Evolutionary conservation across 192 early-diverging fungal genomes (phyloP).

Genomic region (Gamsiella multidivaricata): DNA sequence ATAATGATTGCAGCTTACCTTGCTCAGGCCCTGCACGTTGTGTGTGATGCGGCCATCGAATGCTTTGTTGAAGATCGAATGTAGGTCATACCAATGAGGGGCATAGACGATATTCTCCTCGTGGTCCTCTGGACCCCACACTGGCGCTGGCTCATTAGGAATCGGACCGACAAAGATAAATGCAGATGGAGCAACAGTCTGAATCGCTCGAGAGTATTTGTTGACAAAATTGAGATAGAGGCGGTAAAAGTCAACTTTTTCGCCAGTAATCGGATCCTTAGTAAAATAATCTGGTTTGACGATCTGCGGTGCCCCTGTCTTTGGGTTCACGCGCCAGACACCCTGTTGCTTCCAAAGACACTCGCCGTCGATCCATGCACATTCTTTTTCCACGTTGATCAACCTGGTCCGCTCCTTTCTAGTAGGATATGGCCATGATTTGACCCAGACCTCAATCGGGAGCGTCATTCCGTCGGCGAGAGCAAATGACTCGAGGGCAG

Average conservation of each 20-base stretch:
- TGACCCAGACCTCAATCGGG: slow-evolving; percentile 79
- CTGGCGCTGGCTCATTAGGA: slow-evolving; percentile 75
- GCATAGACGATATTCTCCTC: slow-evolving; percentile 76
- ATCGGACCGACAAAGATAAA: slow-evolving; percentile 83
- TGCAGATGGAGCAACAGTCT: slow-evolving; percentile 60
- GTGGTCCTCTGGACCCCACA: slow-evolving; percentile 58
- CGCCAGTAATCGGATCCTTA: slow-evolving; percentile 65
- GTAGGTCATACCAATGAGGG: slow-evolving; percentile 91
- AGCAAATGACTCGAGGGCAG: slow-evolving; percentile 79
- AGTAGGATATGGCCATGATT: slow-evolving; percentile 81
- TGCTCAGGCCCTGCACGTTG: slow-evolving; percentile 80
- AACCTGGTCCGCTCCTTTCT: slow-evolving; percentile 60
- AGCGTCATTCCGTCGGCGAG: slow-evolving; percentile 75
- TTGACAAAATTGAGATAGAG: slow-evolving; percentile 81
- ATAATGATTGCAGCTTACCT: slow-evolving; percentile 55
- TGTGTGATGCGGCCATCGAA: slow-evolving; percentile 82
- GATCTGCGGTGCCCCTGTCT: slow-evolving; percentile 63
- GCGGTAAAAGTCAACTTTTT: slow-evolving; percentile 67
- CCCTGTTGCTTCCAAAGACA: slow-evolving; percentile 86
- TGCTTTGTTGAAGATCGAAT: slow-evolving; percentile 75
- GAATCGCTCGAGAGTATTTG: slow-evolving; percentile 70
- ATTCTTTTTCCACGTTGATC: slow-evolving; percentile 65
- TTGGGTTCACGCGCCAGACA: slow-evolving; percentile 72
- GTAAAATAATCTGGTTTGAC: slow-evolving; percentile 75
- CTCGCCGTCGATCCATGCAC: slow-evolving; percentile 71